Base-by-base conservation (phyloP, 306 rosid species). In the Prunus mume region DNA sequence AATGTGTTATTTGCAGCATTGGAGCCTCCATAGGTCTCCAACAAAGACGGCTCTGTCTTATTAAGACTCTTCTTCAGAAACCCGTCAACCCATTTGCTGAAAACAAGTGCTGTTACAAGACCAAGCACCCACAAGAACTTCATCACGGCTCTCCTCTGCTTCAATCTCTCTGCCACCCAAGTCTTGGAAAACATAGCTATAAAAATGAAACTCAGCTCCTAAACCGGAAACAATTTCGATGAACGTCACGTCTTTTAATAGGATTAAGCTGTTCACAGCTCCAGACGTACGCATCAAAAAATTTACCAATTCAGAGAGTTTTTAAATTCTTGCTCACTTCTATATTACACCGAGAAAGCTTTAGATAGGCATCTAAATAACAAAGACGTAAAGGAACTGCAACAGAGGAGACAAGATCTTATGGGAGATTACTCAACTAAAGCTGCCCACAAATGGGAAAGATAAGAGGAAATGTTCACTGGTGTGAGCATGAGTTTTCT, bases 11-110 rank as follows among this genome's bases (percentile, higher is more conserved):
- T 32, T 12, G 57, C 73, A 11, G 73, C 47, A 41, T 69, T 74
- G 38, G 90, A 89, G 70, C 75, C 82, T 84, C 89, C 91, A 52
- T 70, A 72, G 74, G 82, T 80, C 49, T 88, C 92, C 62, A 83
- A 67, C 11, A 85, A 46, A 69, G 91, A 78, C 22, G 77, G 50
- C 65, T 86, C 89, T 24, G 88, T 86, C 85, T 84, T 89, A 73
- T 92, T 86, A 69, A 87, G 74, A 76, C 73, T 72, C 63, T 28
- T 61, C 24, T 70, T 80, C 57, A 17, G 76, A 74, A 72, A 85
- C 32, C 85, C 96, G 81, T 83, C 65, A 72, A 82, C 93, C 85
- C 85, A 83, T 52, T 80, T 84, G 82, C 85, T 56, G 61, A 74
- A 81, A 83, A 77, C 69, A 54, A 85, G 78, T 79, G 30, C 67